Base-by-base conservation (phyloP, 257 asterid genomes). In the Scutellaria baicalensis region DNA sequence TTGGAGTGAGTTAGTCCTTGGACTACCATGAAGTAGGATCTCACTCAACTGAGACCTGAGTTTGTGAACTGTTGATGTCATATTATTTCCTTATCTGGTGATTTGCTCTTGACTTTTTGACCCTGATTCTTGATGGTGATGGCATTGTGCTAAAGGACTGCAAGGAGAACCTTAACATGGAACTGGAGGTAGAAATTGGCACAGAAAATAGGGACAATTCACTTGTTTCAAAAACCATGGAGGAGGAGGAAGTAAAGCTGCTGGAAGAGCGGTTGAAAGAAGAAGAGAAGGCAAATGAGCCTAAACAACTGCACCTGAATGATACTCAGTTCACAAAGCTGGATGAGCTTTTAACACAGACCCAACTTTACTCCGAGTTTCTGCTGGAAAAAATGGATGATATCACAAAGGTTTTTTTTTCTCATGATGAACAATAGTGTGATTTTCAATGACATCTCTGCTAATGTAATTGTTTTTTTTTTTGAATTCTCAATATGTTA, bases 271-370 rank as follows among this genome's bases (percentile, higher is more conserved):
- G 90, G 65, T 31, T 85, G 78, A 80, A 82, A 78, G 85, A 87
- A 75, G 97, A 84, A 63, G 81, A 82, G 61, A 78, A 71, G 64
- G 21, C 45, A 9, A 74, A 63, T 70, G 81, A 73, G 57, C 60
- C 75, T 39, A 56, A 71, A 43, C 89, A 62, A 21, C 87, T 89
- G 64, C 68, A 17, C 31, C 55, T 94, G 86, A 85, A 84, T 77
- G 97, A 88, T 68, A 62, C 68, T 64, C 95, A 86, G 83, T 91
- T 86, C 74, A 76, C 75, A 59, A 94, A 89, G 69, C 81, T 91
- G 64, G 97, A 94, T n/a, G 97, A 94, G 86, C 97, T 94, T 66
- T 85, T 94, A 73, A 85, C 93, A 11, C 99, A 91, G 83, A 86
- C 97, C 36, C 91, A 91, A 44, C 94, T 94, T 69, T 94, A 83